Conservation (phyloP, 768 basidiomycete species). For the Boletus subparvulus region DNA sequence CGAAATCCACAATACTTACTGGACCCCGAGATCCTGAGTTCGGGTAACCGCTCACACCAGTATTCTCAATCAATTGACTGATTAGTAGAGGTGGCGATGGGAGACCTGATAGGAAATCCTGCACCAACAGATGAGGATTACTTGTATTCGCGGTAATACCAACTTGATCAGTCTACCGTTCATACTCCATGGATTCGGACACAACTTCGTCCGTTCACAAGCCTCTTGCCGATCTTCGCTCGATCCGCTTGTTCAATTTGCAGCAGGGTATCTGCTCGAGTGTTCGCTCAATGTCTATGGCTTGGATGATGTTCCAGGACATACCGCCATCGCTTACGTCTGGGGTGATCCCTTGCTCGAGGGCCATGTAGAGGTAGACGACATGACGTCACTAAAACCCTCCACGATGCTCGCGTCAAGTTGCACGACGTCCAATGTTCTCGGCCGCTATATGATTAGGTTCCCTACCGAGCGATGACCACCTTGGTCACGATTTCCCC, state of each 20-base stretch:
- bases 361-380: neutral
- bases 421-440: neutral
- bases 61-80: too few species aligned
- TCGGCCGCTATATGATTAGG: too few species aligned
- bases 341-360: neutral
- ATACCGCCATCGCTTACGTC: neutral
- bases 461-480: too few species aligned
- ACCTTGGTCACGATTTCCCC: too few species aligned
- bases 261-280: neutral
- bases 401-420: neutral
- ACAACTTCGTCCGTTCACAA: neutral
- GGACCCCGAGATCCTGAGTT: too few species aligned
- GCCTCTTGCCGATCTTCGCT: neutral
- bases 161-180: too few species aligned
- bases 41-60: too few species aligned
- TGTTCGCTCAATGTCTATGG: neutral
- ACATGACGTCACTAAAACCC: neutral
- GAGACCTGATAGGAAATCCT: too few species aligned
- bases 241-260: neutral
- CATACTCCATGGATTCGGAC: neutral
- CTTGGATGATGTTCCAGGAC: neutral
- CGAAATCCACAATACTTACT: too few species aligned
- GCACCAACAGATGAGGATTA: too few species aligned
- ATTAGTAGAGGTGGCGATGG: too few species aligned
- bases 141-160: too few species aligned